Conservation (phyloP, 768 basidiomycete species). For the Lyophyllum decastes region DNA sequence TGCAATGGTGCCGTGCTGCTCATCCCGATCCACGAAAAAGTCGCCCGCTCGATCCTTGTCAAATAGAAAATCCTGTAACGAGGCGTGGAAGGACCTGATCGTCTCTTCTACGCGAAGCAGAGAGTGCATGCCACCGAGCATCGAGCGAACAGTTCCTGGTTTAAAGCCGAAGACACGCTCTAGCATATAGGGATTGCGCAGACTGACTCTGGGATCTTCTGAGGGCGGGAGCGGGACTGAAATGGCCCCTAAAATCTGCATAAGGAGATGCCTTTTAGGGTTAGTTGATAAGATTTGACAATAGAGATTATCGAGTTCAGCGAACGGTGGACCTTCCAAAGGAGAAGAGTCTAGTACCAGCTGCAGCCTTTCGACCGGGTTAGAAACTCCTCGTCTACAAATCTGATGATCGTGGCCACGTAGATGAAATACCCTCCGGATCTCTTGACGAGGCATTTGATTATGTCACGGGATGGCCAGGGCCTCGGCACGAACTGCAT, state of each 20-base stretch:
- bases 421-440: constrained; percentile 8
- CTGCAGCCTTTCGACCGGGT: not conserved
- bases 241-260: not conserved
- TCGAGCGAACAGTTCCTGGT: not conserved
- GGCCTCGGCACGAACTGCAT: not conserved
- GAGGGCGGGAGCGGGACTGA: not conserved
- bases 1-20: not conserved
- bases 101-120: not conserved
- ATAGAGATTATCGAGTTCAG: constrained; percentile 2
- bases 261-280: not conserved
- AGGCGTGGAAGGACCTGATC: not conserved
- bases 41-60: not conserved
- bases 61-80: not conserved
- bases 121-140: constrained; percentile 1
- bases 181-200: not conserved
- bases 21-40: not conserved
- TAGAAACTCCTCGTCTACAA: constrained; percentile 4
- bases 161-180: not conserved
- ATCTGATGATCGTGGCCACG: not conserved
- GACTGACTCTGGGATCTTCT: not conserved
- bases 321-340: not conserved
- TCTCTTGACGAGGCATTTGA: not conserved
- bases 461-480: not conserved
- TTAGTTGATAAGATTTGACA: not conserved
- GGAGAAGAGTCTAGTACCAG: not conserved